Evolutionary conservation across 2,329 filamentous ascomycete genomes (phyloP).

Genomic region (Pestalotiopsis sp.): DNA sequence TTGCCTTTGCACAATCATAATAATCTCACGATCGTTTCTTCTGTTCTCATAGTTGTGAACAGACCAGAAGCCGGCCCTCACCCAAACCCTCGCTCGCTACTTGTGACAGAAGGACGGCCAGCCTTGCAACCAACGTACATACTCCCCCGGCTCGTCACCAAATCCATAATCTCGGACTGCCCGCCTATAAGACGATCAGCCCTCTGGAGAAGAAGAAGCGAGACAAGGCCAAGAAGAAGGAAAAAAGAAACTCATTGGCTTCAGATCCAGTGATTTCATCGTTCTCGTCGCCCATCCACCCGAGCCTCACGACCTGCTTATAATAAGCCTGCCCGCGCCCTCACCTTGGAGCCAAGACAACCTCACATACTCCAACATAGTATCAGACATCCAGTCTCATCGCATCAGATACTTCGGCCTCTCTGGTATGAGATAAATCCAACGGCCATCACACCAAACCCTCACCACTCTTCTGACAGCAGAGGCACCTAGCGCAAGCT

Average conservation of each 20-base stretch:
- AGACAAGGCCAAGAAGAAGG: constrained; percentile 5
- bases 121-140: constrained; percentile 6
- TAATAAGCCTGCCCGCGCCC: neutral
- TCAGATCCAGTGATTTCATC: neutral
- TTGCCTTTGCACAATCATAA: constrained; percentile 13
- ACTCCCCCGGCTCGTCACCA: neutral
- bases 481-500: constrained; percentile 3
- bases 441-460: neutral
- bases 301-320: constrained; percentile 2
- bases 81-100: neutral
- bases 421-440: constrained; percentile 15
- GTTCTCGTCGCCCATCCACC: neutral
- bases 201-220: constrained; percentile 9
- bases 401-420: neutral
- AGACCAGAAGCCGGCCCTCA: constrained; percentile 2
- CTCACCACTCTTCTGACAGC: neutral
- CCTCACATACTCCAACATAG: neutral
- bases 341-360: neutral
- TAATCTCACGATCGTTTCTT: constrained; percentile 8
- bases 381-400: neutral
- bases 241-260: neutral
- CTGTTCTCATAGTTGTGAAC: constrained; percentile 5
- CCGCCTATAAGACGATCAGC: constrained; percentile 15
- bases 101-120: neutral
- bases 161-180: constrained; percentile 1